Evolutionary conservation across 257 asterid genomes (phyloP).

Genomic region (Solanum boliviense): DNA sequence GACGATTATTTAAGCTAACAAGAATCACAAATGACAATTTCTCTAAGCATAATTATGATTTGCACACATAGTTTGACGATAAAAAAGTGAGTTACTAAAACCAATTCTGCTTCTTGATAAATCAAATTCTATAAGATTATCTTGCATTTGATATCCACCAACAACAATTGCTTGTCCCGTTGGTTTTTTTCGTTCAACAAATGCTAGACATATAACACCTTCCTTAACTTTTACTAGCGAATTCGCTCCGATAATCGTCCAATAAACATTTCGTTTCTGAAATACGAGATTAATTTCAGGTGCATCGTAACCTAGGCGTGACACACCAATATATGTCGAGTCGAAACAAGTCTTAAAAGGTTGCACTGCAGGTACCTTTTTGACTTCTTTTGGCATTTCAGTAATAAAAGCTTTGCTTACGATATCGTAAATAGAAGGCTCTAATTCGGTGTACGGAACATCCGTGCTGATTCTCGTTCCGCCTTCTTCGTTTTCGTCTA

Average conservation of each 20-base stretch:
- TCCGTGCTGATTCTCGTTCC: not conserved
- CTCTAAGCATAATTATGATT: not conserved
- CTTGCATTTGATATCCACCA: slow-evolving; percentile 32
- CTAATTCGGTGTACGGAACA: not conserved
- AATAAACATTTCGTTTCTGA: not conserved
- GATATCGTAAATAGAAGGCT: not conserved
- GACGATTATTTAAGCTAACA: not conserved
- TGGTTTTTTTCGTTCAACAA: slow-evolving; percentile 23
- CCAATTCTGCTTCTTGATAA: not conserved
- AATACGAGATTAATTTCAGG: not conserved
- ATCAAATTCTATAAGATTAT: not conserved
- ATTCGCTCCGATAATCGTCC: slow-evolving; percentile 21
- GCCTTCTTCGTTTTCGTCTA: not conserved
- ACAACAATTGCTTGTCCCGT: slow-evolving; percentile 22
- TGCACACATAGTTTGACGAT: slow-evolving; percentile 23
- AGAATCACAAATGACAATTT: not conserved
- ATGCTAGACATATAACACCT: slow-evolving; percentile 31
- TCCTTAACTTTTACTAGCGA: slow-evolving; percentile 27
- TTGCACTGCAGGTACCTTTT: not conserved
- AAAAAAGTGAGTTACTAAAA: slow-evolving; percentile 17
- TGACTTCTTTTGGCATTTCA: not conserved
- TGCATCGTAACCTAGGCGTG: not conserved
- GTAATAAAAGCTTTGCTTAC: not conserved
- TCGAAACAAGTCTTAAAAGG: not conserved
- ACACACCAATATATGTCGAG: not conserved